Evolutionary conservation across 805 yeast genomes (phyloP), one percentile per base, ranked within the genome.

Genomic region (Ogataea parapolymorpha): DNA sequence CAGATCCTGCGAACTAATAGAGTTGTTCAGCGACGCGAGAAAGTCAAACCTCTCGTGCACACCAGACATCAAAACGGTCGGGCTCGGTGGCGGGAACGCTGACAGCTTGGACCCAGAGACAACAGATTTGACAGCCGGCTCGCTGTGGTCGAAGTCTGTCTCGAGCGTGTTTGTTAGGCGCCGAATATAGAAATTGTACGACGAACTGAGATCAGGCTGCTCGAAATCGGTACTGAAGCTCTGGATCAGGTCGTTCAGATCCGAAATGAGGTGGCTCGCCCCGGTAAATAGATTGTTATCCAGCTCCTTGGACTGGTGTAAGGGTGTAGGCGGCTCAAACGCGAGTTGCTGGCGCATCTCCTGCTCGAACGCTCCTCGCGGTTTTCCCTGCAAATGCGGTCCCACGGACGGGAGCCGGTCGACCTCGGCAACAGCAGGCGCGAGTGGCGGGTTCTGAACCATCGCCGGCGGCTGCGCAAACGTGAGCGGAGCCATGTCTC

Each of bases 181-280:
- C 12, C 33, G 26, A 32, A 41, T 40, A 26, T 40, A 40, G 32
- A 28, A 22, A 11, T 37, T 32, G 30, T 44, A 32, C 20, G 48
- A 38, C 15, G 51, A 28, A 14, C 18, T 16, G 24, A 42, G 38
- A 5, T 32, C 42, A 1, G 33, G 25, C 14, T 46, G 46, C 20
- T 50, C 53, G 24, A 52, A 48, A 20, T 61, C 63, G 9, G 43
- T 27, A 11, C 52, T 53, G 42, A 61, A 56, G 11, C 54, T 55
- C 25, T 58, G 55, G 30, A 65, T 62, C 36, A 65, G 42, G 13
- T 59, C 65, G 41, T 64, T 64, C 39, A 65, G 49, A 39, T 65
- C 68, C 10, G 62, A 54, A 35, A 65, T 65, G 39, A 65, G 47
- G 37, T 57, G 52, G 14, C 65, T 55, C 4, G 68, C 68, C 28